Evolutionary conservation across 305 asterid species (phyloP).

Genomic region (Fraxinus latifolia): DNA sequence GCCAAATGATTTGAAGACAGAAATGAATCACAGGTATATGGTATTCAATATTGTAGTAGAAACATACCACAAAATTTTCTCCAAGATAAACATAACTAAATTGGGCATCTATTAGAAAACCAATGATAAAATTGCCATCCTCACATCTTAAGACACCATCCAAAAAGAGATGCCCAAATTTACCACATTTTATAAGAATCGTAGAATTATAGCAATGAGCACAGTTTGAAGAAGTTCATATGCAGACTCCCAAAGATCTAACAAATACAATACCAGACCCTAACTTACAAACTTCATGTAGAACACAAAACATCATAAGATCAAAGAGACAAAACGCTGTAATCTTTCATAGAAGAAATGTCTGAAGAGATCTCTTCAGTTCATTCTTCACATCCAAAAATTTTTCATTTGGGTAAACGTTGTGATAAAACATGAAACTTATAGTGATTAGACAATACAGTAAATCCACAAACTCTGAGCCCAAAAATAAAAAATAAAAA

Average conservation of each 20-base stretch:
- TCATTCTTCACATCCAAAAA: neutral
- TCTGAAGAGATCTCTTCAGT: neutral
- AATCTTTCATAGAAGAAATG: neutral
- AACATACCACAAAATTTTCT: neutral
- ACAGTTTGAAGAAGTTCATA: neutral
- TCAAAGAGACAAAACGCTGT: neutral
- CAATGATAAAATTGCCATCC: neutral
- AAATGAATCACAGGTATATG: too few species aligned
- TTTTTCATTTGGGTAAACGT: neutral
- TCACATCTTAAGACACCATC: neutral
- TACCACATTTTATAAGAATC: neutral
- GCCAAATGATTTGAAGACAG: neutral
- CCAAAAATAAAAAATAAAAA: neutral
- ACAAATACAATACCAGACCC: neutral
- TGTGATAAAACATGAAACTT: neutral
- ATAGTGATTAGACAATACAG: neutral
- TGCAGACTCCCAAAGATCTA: neutral
- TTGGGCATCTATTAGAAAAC: neutral
- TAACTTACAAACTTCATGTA: neutral
- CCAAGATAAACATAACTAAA: neutral
- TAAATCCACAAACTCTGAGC: neutral
- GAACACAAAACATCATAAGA: neutral
- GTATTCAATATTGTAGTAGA: neutral
- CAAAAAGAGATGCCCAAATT: neutral
- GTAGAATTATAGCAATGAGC: neutral